A percentile compares a stretch with the other conserved stretches of the same genome.
Conservation (phyloP, 306 rosid genomes). For the Chamaecrista fasciculata region DNA sequence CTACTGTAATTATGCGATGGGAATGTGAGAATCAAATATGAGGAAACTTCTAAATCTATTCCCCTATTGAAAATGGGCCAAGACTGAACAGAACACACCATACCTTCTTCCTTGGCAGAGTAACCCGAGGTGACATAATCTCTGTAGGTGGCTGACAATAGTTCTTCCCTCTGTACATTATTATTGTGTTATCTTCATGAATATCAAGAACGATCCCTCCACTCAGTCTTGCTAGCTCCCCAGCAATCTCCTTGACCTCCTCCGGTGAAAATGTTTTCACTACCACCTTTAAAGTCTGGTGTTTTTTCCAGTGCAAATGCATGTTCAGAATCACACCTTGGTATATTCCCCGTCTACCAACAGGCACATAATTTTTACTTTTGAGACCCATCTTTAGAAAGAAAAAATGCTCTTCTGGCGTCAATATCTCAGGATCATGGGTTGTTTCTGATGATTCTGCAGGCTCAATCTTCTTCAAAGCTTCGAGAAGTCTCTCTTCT, state of each 20-base stretch:
- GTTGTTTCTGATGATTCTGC: slow-evolving; percentile 62
- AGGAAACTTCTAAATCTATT: slow-evolving; percentile 5
- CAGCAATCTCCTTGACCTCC: slow-evolving; percentile 89
- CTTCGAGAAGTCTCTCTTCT: slow-evolving; percentile 67
- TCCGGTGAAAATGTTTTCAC: slow-evolving; percentile 87
- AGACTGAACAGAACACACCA: neutral
- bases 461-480: slow-evolving; percentile 83
- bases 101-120: slow-evolving; percentile 94
- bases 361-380: slow-evolving; percentile 88
- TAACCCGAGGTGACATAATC: slow-evolving; percentile 92
- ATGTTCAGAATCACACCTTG: slow-evolving; percentile 92
- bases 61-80: neutral
- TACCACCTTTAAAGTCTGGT: slow-evolving; percentile 83
- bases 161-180: slow-evolving; percentile 97
- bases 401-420: slow-evolving; percentile 95
- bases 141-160: slow-evolving; percentile 95
- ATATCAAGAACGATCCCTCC: slow-evolving; percentile 93
- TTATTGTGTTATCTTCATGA: slow-evolving; percentile 82
- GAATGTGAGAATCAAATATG: neutral
- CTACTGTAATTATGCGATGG: neutral
- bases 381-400: slow-evolving; percentile 92
- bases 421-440: slow-evolving; percentile 95
- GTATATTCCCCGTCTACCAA: slow-evolving; percentile 95
- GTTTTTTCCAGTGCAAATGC: slow-evolving; percentile 99
- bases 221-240: slow-evolving; percentile 77